phyloP scores from a whole-genome alignment of 805 yeast genomes.

The Saccharomycopsis amapae region DNA sequence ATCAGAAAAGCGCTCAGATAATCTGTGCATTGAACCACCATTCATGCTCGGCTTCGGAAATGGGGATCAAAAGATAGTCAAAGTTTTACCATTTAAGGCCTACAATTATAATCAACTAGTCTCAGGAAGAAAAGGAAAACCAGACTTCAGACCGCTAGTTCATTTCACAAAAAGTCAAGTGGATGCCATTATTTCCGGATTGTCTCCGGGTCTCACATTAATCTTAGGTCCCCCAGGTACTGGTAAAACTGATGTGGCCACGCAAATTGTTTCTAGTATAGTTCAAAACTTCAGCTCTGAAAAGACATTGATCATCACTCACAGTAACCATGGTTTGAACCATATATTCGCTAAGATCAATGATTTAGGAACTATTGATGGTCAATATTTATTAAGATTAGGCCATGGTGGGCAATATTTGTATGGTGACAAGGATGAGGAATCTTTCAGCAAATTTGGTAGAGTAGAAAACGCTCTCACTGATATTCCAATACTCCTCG shows the following conservation, averaged over 20 bases:
- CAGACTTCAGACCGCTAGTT: too few species aligned
- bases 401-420: conserved; percentile 24
- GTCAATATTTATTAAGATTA: conserved; percentile 24
- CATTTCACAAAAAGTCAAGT: conserved; percentile 23
- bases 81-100: not conserved
- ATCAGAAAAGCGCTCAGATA: not conserved
- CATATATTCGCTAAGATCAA: conserved; percentile 24
- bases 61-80: not conserved
- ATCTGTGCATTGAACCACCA: too few species aligned
- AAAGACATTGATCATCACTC: conserved; percentile 29
- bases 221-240: conserved; percentile 24
- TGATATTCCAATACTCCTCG: conserved; percentile 20
- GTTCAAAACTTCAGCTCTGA: conserved; percentile 26
- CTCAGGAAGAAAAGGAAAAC: not conserved
- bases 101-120: not conserved
- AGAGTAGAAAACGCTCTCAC: conserved; percentile 20
- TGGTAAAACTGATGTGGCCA: conserved; percentile 31
- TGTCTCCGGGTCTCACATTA: conserved; percentile 22
- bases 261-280: conserved; percentile 26
- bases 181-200: conserved; percentile 26
- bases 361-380: conserved; percentile 23
- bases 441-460: conserved; percentile 13
- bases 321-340: conserved; percentile 24
- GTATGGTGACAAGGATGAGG: conserved; percentile 9
- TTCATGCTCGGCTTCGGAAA: too few species aligned